A percentile compares a stretch with the other conserved stretches of the same genome.
Conservation (phyloP, 2,329 filamentous ascomycete species). For the Trichoderma citrinoviride region DNA sequence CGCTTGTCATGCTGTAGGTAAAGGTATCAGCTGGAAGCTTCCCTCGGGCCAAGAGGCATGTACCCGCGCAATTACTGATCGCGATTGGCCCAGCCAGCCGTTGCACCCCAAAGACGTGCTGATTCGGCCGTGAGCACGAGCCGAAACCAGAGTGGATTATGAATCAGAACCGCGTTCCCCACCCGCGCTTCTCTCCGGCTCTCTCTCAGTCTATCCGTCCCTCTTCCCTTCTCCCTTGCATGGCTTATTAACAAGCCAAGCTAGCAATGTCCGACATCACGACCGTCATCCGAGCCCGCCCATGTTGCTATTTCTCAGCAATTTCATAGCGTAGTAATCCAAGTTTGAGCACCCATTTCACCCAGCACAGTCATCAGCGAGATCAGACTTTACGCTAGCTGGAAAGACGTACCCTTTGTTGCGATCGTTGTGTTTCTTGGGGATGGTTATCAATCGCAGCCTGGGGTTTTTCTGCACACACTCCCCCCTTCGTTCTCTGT, state of each 20-base stretch:
- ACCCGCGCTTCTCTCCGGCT: not conserved
- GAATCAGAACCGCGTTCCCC: constrained; percentile 6
- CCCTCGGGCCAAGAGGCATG: not conserved
- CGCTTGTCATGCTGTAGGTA: too few species aligned
- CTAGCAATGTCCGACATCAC: constrained; percentile 19
- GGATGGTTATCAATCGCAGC: too few species aligned
- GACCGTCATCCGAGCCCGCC: constrained; percentile 1
- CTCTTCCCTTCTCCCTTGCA: not conserved
- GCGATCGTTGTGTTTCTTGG: not conserved
- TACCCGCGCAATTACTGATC: not conserved
- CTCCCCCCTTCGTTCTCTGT: not conserved
- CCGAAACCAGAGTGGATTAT: constrained; percentile 16
- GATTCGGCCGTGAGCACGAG: constrained; percentile 5
- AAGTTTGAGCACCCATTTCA: not conserved
- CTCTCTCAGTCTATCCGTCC: too few species aligned
- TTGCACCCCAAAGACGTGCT: not conserved
- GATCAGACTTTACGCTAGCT: constrained; percentile 14
- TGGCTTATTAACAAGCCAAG: constrained; percentile 13
- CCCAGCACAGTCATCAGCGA: constrained; percentile 13
- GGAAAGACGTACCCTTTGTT: not conserved
- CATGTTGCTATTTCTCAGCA: constrained; percentile 15
- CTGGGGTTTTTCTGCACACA: not conserved
- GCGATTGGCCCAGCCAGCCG: not conserved
- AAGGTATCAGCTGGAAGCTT: constrained; percentile 9
- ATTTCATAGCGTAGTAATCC: constrained; percentile 5